phyloP scores from a whole-genome alignment of 768 basidiomycete genomes.

The Inosperma sp. region DNA sequence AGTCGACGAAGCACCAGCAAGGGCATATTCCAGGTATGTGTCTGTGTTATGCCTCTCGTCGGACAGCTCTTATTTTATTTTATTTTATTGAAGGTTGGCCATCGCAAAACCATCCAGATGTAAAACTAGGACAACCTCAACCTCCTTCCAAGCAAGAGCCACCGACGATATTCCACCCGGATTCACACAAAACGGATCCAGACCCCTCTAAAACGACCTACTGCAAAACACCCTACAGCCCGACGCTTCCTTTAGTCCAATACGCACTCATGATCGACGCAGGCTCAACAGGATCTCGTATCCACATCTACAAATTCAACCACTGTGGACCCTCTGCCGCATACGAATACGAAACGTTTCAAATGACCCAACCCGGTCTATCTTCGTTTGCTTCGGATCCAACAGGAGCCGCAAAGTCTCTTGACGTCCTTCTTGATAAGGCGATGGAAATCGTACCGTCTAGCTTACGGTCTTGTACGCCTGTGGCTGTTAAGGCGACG shows the following conservation, averaged over 20 bases:
- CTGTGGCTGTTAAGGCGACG: slow-evolving; percentile 87
- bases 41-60: neutral
- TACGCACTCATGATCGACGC: slow-evolving; percentile 98
- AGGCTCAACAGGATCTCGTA: slow-evolving; percentile 93
- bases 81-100: too few relatives aligned
- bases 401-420: slow-evolving; percentile 65
- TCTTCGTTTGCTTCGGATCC: slow-evolving; percentile 59
- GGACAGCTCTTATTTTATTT: too few relatives aligned
- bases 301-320: slow-evolving; percentile 99
- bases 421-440: slow-evolving; percentile 76
- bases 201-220: slow-evolving; percentile 68
- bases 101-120: neutral
- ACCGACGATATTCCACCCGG: slow-evolving; percentile 30
- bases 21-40: slow-evolving; percentile 11
- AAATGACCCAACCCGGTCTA: slow-evolving; percentile 74
- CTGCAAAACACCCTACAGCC: slow-evolving; percentile 61
- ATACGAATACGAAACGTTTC: slow-evolving; percentile 94
- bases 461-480: slow-evolving; percentile 67
- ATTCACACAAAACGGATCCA: slow-evolving; percentile 67
- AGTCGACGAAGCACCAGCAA: slow-evolving; percentile 16
- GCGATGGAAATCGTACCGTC: slow-evolving; percentile 76
- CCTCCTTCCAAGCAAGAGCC: slow-evolving; percentile 13
- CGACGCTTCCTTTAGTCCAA: slow-evolving; percentile 57
- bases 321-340: slow-evolving; percentile 71
- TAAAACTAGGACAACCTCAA: slow-evolving; percentile 2